Evolutionary conservation across 371 early-diverging fungal species (phyloP).

Genomic region (Smittium mucronatum): DNA sequence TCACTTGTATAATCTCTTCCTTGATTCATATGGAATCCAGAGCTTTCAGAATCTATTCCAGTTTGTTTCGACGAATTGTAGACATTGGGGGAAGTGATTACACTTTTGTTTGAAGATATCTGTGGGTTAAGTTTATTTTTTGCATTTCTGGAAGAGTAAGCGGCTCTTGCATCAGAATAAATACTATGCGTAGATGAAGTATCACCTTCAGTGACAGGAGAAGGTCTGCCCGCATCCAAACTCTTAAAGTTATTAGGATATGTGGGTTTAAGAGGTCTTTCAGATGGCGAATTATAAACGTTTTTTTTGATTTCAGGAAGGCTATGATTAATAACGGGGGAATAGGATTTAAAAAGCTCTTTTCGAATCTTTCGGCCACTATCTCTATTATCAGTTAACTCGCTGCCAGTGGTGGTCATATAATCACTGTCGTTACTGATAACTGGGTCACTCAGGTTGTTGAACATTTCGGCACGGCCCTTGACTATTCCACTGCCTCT

Average conservation of each 20-base stretch:
- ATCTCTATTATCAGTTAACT: not conserved
- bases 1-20: slow-evolving; percentile 6
- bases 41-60: not conserved
- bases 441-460: not conserved
- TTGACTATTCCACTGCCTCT: slow-evolving; percentile 11
- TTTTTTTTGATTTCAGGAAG: not conserved
- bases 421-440: not conserved
- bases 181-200: not conserved
- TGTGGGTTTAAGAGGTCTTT: not conserved
- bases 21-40: not conserved
- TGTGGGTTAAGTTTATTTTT: too few relatives aligned
- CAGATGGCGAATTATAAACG: not conserved
- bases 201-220: not conserved
- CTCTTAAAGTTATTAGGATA: not conserved
- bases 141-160: not conserved
- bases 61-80: not conserved
- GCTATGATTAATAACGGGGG: not conserved
- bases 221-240: not conserved
- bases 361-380: not conserved
- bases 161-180: not conserved
- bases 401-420: not conserved
- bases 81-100: not conserved
- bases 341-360: not conserved
- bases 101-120: not conserved
- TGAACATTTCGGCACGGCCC: slow-evolving; percentile 7